Evolutionary conservation across 495 filamentous ascomycete species (phyloP).

Genomic region (Daldinia caldariorum): DNA sequence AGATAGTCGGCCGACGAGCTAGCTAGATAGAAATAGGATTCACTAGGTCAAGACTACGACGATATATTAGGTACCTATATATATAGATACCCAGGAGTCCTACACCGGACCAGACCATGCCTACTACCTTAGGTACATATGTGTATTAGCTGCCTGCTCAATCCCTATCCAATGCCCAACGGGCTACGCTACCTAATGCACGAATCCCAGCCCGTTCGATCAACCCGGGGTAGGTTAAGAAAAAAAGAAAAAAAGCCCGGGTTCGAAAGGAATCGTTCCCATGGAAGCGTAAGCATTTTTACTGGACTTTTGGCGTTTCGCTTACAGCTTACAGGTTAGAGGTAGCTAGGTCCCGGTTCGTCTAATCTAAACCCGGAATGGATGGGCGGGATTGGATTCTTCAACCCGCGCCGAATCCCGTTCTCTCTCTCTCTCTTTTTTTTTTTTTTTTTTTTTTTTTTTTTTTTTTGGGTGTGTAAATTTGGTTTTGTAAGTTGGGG

Average conservation of each 20-base stretch:
- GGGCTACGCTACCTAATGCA: background rate
- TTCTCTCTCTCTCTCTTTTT: background rate
- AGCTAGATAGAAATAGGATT: background rate
- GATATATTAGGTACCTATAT: slow-evolving; percentile 1
- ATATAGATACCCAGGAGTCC: background rate
- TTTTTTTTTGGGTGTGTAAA: too few relatives aligned
- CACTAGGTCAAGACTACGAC: background rate
- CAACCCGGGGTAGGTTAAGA: background rate
- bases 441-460: too few relatives aligned
- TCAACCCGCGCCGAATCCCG: background rate
- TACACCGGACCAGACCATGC: background rate
- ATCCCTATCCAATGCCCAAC: background rate
- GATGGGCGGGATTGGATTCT: background rate
- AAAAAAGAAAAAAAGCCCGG: background rate
- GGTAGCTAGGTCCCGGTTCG: too few relatives aligned
- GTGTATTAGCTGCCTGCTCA: background rate
- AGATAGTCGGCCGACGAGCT: background rate
- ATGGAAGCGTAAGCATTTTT: background rate
- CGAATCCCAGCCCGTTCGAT: background rate
- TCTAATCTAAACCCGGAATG: background rate
- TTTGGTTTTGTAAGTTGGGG: too few relatives aligned
- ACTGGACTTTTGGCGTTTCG: slow-evolving; percentile 1
- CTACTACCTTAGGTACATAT: background rate
- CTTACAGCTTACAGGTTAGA: background rate
- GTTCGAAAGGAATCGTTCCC: background rate